Conservation (phyloP, 148 eudicot species). For the Amaranthus hypochondriacus region DNA sequence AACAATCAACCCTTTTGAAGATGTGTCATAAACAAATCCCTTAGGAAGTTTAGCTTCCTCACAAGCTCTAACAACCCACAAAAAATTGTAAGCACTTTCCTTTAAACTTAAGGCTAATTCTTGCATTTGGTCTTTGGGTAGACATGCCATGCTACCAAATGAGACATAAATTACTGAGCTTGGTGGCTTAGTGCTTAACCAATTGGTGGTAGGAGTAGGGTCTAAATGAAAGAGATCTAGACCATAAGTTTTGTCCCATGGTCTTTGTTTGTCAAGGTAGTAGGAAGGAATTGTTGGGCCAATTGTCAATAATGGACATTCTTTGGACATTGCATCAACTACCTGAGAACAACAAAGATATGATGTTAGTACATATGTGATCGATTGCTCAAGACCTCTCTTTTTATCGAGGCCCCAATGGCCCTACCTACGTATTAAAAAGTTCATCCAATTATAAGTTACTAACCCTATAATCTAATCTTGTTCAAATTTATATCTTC, state of each 20-base stretch:
- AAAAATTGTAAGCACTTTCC: constrained; percentile 20
- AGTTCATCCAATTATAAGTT: too few species aligned
- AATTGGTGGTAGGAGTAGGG: constrained; percentile 9
- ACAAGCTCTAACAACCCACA: constrained; percentile 34
- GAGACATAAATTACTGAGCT: constrained; percentile 44
- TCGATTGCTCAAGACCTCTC: too few species aligned
- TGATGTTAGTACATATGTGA: neutral
- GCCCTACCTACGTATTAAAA: too few species aligned
- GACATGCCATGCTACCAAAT: constrained; percentile 43
- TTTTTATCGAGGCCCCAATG: too few species aligned
- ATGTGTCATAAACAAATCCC: constrained; percentile 7
- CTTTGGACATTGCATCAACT: constrained; percentile 35
- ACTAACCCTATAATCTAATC: too few species aligned
- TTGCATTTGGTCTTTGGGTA: constrained; percentile 29
- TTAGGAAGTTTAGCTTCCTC: constrained; percentile 27
- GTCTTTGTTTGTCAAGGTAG: constrained; percentile 37
- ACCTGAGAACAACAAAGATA: constrained; percentile 17
- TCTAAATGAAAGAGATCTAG: constrained; percentile 30
- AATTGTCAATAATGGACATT: constrained; percentile 31
- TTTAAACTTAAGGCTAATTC: constrained; percentile 40
- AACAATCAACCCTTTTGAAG: constrained; percentile 30
- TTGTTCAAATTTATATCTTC: too few species aligned
- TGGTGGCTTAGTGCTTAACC: constrained; percentile 40
- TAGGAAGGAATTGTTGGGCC: constrained; percentile 53
- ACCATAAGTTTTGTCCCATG: constrained; percentile 32